phyloP scores from a whole-genome alignment of 2,329 filamentous ascomycete species.

The Incumbomyces lentus region DNA sequence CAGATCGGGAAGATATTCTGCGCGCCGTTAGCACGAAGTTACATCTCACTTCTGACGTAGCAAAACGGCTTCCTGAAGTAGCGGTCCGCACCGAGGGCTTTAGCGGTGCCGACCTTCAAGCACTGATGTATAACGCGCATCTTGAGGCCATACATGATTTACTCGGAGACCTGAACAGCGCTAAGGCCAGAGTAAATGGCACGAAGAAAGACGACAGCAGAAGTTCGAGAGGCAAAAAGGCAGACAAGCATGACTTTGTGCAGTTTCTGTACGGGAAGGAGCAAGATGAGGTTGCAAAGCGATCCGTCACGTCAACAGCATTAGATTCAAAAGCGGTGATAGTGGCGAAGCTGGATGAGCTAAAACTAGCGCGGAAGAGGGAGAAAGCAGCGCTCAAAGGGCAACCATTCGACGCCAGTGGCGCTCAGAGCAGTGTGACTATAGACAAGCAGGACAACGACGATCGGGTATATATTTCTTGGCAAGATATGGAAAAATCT shows the following conservation, averaged over 20 bases:
- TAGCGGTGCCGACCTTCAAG: slow-evolving; percentile 88
- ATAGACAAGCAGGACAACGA: slow-evolving; percentile 22
- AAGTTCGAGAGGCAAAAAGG: slow-evolving; percentile 9
- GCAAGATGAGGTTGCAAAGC: slow-evolving; percentile 40
- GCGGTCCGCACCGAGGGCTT: slow-evolving; percentile 76
- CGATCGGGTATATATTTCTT: slow-evolving; percentile 69
- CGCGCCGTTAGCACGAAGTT: slow-evolving; percentile 73
- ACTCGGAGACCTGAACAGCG: slow-evolving; percentile 46
- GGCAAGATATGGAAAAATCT: slow-evolving; percentile 71
- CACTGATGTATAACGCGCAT: slow-evolving; percentile 90
- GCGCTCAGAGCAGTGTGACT: slow-evolving; percentile 21
- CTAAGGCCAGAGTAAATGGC: slow-evolving; percentile 21
- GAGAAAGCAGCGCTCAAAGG: slow-evolving; percentile 21
- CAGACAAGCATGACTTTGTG: slow-evolving; percentile 50
- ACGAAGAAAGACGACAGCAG: neutral
- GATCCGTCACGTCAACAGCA: slow-evolving; percentile 37
- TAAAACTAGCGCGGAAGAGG: slow-evolving; percentile 55
- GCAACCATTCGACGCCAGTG: neutral
- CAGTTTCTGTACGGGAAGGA: slow-evolving; percentile 69
- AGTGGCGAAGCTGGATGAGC: slow-evolving; percentile 66
- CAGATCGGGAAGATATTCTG: slow-evolving; percentile 83
- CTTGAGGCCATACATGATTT: slow-evolving; percentile 94
- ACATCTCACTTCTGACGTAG: slow-evolving; percentile 57
- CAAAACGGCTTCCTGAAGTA: slow-evolving; percentile 58
- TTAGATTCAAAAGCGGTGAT: slow-evolving; percentile 72